Evolutionary conservation across 1,284 basidiomycete species (phyloP).

Genomic region (Irpex rosettiformis): DNA sequence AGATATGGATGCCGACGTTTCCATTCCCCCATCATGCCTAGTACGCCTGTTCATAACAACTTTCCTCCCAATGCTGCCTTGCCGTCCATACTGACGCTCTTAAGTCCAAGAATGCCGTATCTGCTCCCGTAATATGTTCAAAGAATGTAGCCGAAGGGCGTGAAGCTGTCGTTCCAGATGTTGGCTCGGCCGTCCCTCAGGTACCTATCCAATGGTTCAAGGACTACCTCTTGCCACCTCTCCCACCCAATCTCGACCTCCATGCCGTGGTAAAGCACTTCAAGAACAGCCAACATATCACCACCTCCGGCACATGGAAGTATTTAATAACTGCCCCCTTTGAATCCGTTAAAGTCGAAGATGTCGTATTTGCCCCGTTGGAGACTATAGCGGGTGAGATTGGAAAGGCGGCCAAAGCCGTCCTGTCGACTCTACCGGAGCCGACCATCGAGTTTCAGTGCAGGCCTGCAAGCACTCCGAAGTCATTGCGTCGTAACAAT

Average conservation of each 20-base stretch:
- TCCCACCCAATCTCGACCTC: background rate
- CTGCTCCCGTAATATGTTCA: too few relatives aligned
- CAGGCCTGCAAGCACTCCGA: background rate
- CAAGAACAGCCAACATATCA: background rate
- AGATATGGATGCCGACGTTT: background rate
- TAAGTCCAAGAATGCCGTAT: background rate
- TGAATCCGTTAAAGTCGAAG: background rate
- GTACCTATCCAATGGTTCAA: background rate
- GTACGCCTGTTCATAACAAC: background rate
- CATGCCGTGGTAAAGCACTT: background rate
- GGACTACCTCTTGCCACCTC: background rate
- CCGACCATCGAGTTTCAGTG: background rate
- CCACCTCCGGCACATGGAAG: background rate
- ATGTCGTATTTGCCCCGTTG: background rate
- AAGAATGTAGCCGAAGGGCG: background rate
- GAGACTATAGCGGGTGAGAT: background rate
- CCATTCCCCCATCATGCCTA: background rate
- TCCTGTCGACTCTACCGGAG: background rate
- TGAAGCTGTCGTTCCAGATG: background rate
- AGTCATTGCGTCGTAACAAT: background rate
- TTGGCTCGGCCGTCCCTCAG: background rate
- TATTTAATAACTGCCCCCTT: background rate
- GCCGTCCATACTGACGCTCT: background rate
- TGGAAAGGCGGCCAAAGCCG: background rate
- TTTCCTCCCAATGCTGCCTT: background rate